These are phyloP conservation scores for Mycena galopus DNA, from an alignment of 768 basidiomycete genomes.

Conservation along the genomic window DNA sequence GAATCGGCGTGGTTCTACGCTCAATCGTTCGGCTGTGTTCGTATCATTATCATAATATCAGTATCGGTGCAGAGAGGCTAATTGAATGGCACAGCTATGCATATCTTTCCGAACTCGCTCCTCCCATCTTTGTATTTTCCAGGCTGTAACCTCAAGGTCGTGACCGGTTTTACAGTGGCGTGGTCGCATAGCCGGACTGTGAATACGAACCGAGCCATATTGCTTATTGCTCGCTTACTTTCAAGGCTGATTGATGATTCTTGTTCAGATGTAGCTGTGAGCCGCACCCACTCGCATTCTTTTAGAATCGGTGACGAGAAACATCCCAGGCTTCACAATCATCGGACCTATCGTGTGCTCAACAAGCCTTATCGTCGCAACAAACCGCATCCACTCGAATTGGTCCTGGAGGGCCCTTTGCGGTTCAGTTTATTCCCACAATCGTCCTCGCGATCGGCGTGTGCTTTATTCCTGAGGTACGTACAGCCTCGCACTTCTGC, in stretches of 20 bases:
- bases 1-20: constrained; percentile 45
- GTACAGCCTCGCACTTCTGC: too few relatives aligned
- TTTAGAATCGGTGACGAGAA: background rate
- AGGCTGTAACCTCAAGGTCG: background rate
- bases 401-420: constrained; percentile 64
- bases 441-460: constrained; percentile 50
- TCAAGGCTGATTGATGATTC: background rate
- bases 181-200: constrained; percentile 64
- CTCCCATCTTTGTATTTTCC: constrained; percentile 56
- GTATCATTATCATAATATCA: constrained; percentile 58
- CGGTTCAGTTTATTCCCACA: constrained; percentile 64
- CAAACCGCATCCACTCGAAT: constrained; percentile 49
- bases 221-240: background rate
- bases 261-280: constrained; percentile 52
- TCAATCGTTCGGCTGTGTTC: constrained; percentile 42
- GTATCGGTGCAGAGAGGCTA: constrained; percentile 30
- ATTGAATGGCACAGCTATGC: constrained; percentile 53
- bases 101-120: constrained; percentile 71
- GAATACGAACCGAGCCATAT: constrained; percentile 40
- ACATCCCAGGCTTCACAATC: constrained; percentile 54
- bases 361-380: constrained; percentile 58
- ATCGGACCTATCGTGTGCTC: constrained; percentile 52
- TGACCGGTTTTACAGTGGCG: constrained; percentile 52
- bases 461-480: constrained; percentile 55
- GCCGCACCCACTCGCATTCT: constrained; percentile 32